A percentile compares a stretch with the other conserved stretches of the same genome.
phyloP scores from a whole-genome alignment of 1,284 basidiomycete genomes.

The Coniophora puteana region DNA sequence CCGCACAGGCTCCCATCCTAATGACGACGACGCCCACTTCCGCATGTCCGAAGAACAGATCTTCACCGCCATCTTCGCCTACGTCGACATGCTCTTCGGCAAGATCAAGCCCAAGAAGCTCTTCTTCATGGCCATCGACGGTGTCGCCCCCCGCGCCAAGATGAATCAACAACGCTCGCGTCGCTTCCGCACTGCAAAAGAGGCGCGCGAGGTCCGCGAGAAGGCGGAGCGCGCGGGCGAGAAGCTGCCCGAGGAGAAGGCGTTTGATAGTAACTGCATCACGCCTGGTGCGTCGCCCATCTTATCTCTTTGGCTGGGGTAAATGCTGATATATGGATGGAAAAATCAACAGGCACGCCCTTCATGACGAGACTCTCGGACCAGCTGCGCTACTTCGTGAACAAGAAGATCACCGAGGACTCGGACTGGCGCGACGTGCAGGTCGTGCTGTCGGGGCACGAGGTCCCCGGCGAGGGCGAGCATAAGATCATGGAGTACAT shows the following conservation, averaged over 20 bases:
- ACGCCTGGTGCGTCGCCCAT: conserved; percentile 75
- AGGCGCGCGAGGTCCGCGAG: conserved; percentile 84
- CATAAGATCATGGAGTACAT: conserved; percentile 99
- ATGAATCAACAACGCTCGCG: conserved; percentile 99
- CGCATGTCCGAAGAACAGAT: conserved; percentile 95
- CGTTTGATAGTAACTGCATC: conserved; percentile 99
- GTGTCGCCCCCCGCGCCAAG: conserved; percentile 97
- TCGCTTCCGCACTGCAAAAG: conserved; percentile 93
- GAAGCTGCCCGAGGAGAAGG: conserved; percentile 87
- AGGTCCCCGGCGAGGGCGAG: conserved; percentile 98
- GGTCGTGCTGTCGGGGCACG: conserved; percentile 97
- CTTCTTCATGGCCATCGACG: conserved; percentile 98
- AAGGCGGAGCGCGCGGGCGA: conserved; percentile 89
- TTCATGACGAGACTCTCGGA: conserved; percentile 93
- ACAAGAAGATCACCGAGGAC: conserved; percentile 96
- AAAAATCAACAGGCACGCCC: conserved; percentile 75
- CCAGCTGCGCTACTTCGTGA: conserved; percentile 94
- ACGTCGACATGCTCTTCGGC: conserved; percentile 95
- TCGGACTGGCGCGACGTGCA: conserved; percentile 90
- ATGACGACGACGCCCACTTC: conserved; percentile 94
- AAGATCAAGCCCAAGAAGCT: conserved; percentile 98
- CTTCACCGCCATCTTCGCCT: conserved; percentile 94
- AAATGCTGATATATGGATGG: too few species aligned
- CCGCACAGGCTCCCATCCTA: conserved; percentile 77
- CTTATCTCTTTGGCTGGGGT: conserved; percentile 1